Conservation (phyloP, 1,139 yeast species). For the Meyerozyma carpophila region DNA sequence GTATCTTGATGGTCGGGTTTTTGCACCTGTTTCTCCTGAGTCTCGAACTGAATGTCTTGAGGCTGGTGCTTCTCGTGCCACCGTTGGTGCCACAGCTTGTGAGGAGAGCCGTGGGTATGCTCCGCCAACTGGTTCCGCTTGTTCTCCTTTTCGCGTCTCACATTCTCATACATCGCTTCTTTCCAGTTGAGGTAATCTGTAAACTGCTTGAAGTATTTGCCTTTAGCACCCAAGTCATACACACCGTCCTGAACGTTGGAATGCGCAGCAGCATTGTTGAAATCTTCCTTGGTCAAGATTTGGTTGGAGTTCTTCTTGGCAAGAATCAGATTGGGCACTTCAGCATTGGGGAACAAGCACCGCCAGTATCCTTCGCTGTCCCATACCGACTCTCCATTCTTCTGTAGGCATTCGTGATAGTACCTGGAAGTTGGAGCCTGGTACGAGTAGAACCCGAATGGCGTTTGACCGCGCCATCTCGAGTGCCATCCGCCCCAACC, state of each 20-base stretch:
- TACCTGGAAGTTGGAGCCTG: constrained; percentile 59
- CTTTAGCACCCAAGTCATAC: constrained; percentile 36
- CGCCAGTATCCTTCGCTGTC: constrained; percentile 80
- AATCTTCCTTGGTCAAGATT: constrained; percentile 50
- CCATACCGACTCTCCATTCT: constrained; percentile 72
- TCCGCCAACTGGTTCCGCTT: constrained; percentile 5
- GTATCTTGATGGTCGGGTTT: too few relatives aligned
- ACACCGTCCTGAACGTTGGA: constrained; percentile 13
- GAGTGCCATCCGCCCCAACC: constrained; percentile 2
- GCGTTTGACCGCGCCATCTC: constrained; percentile 16
- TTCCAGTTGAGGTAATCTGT: constrained; percentile 68
- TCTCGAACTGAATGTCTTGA: too few relatives aligned
- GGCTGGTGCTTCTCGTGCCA: too few relatives aligned
- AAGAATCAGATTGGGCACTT: constrained; percentile 32
- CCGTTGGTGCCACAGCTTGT: too few relatives aligned
- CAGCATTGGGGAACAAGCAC: constrained; percentile 68
- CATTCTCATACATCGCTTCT: constrained; percentile 44
- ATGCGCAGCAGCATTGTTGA: constrained; percentile 18
- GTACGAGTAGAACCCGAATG: constrained; percentile 49
- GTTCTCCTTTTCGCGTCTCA: constrained; percentile 22
- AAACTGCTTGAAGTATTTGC: constrained; percentile 51
- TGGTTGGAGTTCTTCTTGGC: constrained; percentile 16
- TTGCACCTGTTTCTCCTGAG: neutral
- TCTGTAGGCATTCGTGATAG: constrained; percentile 57
- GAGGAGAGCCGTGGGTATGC: too few relatives aligned